Base-by-base conservation (phyloP, 1,139 yeast species). In the Suhomyces maxii region DNA sequence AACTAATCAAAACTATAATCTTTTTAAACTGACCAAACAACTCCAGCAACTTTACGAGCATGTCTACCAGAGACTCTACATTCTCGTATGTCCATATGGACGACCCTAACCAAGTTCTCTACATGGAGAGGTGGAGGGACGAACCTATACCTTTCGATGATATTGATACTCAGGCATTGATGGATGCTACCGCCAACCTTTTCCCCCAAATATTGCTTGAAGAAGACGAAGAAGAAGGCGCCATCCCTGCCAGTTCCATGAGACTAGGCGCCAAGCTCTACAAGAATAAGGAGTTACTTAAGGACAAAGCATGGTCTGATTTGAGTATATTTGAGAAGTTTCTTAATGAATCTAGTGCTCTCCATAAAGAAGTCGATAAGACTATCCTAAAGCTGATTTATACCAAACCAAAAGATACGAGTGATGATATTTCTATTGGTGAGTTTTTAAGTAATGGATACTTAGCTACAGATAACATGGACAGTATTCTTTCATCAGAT, bases 71-170 rank as follows among this genome's bases (percentile, higher is more conserved):
- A 46, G 73, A 68, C 51, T 64, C 69, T 1, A 56, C 60, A 30
- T 73, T 64, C 53, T 61, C 73, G 8, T 67, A 66, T 46, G 56
- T 69, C 8, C 79, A 74, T 50, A 64, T 73, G 43, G 67, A 63
- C 42, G 65, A 72, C 52, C 64, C 71, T 34, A 71, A 72, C 57
- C 76, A 70, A 49, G 76, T 73, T 13, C 53, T 71, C 1, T 71
- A 68, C 48, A 68, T 71, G 64, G 78, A 73, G 48, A 63, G 67
- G 38, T 74, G 79, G 79, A 61, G 60, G 26, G 74, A 73, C 44
- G 75, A 68, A 8, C 67, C 71, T 4, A 66, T 74, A 31, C 73
- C 77, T 1, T 73, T 60, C 48, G 76, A 73, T 49, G 77, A 71
- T 42, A 71, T 74, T 26, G 78, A 74, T 45, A 71, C 77, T 14